Conservation (phyloP, 2,329 filamentous ascomycete genomes). For the Aphanocladium album region DNA sequence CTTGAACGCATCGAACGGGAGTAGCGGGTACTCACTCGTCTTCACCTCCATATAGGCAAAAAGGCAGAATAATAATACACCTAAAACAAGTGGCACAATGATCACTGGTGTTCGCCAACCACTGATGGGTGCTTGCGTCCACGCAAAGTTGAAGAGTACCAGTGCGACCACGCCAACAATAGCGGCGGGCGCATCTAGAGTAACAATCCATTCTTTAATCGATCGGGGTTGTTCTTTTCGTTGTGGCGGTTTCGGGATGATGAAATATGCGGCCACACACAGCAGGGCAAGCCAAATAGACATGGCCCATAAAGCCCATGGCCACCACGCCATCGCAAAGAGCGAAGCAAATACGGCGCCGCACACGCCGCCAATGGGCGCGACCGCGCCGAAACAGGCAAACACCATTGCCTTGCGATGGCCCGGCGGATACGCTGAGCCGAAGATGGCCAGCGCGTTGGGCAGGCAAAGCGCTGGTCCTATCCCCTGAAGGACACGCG, state of each 20-base stretch:
- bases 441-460: slow-evolving; percentile 59
- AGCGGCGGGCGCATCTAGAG: slow-evolving; percentile 37
- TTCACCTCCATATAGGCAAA: slow-evolving; percentile 56
- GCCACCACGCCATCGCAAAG: slow-evolving; percentile 41
- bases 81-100: slow-evolving; percentile 53
- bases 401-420: slow-evolving; percentile 57
- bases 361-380: slow-evolving; percentile 41
- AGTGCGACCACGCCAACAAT: slow-evolving; percentile 48
- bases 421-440: slow-evolving; percentile 51
- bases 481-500: slow-evolving; percentile 53
- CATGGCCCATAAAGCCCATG: slow-evolving; percentile 42
- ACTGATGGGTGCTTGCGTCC: slow-evolving; percentile 58
- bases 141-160: slow-evolving; percentile 61
- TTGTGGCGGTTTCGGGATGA: slow-evolving; percentile 29
- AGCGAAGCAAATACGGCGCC: slow-evolving; percentile 37
- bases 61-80: slow-evolving; percentile 45
- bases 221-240: slow-evolving; percentile 14
- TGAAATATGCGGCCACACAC: slow-evolving; percentile 25
- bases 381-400: slow-evolving; percentile 41
- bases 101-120: slow-evolving; percentile 55
- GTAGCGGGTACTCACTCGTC: slow-evolving; percentile 43
- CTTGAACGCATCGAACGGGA: slow-evolving; percentile 48
- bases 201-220: slow-evolving; percentile 18
- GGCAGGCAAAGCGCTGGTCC: slow-evolving; percentile 60
- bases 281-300: slow-evolving; percentile 31